Percentiles rank a stretch among this genome's conserved stretches.
Evolutionary conservation across 108 stramenopile species (phyloP).

Genomic region (Conticribra guillardii): DNA sequence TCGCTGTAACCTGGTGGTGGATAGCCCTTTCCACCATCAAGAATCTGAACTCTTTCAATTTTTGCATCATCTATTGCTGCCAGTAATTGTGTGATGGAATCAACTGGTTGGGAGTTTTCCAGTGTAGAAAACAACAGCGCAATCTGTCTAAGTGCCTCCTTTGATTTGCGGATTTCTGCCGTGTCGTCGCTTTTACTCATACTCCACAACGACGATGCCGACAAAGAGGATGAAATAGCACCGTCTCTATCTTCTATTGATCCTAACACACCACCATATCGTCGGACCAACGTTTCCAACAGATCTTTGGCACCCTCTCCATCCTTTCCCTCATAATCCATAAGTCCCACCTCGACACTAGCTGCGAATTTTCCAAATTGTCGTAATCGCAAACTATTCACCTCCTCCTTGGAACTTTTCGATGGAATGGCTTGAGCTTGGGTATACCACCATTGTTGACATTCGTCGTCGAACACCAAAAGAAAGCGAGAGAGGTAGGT

Average conservation of each 20-base stretch:
- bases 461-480: conserved; percentile 75
- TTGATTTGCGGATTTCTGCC: conserved; percentile 50
- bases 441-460: conserved; percentile 80
- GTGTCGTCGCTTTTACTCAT: conserved; percentile 1
- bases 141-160: conserved; percentile 84
- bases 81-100: conserved; percentile 67
- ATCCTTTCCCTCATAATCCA: conserved; percentile 59
- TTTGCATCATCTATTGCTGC: conserved; percentile 81
- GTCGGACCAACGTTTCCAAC: conserved; percentile 24
- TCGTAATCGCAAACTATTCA: conserved; percentile 57
- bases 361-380: conserved; percentile 85
- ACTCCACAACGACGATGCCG: conserved; percentile 18
- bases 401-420: conserved; percentile 53
- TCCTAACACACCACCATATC: conserved; percentile 62
- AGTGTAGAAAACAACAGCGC: conserved; percentile 80
- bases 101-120: conserved; percentile 72
- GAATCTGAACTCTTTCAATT: conserved; percentile 54
- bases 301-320: conserved; percentile 11
- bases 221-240: conserved; percentile 21
- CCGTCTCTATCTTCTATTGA: conserved; percentile 48
- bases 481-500: conserved; percentile 84
- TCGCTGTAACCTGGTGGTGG: conserved; percentile 62
- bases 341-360: conserved; percentile 81
- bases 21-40: conserved; percentile 72
- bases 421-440: conserved; percentile 67